phyloP scores from a whole-genome alignment of 2,329 filamentous ascomycete genomes.

The Plectosphaerella plurivora region DNA sequence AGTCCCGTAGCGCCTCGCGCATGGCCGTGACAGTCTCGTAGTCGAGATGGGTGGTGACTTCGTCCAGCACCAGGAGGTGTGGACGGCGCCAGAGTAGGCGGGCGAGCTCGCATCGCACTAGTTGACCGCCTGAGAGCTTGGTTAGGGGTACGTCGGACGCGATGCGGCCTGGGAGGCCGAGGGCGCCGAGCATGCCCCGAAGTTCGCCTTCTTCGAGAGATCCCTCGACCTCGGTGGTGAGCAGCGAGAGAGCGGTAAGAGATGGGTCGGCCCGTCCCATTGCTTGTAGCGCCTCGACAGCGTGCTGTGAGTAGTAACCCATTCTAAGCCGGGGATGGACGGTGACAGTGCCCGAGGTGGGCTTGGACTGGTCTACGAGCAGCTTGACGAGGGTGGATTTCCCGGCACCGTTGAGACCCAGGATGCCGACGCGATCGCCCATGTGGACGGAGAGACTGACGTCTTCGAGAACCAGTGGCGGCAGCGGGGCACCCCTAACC shows the following conservation, averaged over 20 bases:
- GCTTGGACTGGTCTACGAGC: conserved; percentile 55
- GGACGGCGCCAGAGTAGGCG: conserved; percentile 64
- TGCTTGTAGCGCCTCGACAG: conserved; percentile 63
- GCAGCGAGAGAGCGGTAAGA: conserved; percentile 61
- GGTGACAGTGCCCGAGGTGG: conserved; percentile 57
- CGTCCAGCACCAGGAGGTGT: conserved; percentile 72
- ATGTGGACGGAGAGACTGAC: conserved; percentile 66
- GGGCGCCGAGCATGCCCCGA: conserved; percentile 59
- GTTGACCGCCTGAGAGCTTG: conserved; percentile 76
- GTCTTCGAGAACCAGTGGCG: conserved; percentile 51
- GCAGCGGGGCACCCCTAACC: conserved; percentile 20
- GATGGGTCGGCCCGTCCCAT: conserved; percentile 42
- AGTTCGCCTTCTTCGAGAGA: conserved; percentile 61
- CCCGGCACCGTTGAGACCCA: conserved; percentile 76
- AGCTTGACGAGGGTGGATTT: conserved; percentile 76
- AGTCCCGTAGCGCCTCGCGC: conserved; percentile 59
- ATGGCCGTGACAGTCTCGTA: conserved; percentile 74
- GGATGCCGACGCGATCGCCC: conserved; percentile 69
- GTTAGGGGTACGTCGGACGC: conserved; percentile 69
- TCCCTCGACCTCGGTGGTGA: conserved; percentile 50
- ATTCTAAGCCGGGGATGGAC: conserved; percentile 65
- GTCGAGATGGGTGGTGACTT: conserved; percentile 81
- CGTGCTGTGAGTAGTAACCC: conserved; percentile 77
- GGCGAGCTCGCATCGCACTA: conserved; percentile 62
- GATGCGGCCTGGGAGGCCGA: conserved; percentile 66